phyloP scores from a whole-genome alignment of 768 basidiomycete genomes.

The Kwoniella shandongensis region DNA sequence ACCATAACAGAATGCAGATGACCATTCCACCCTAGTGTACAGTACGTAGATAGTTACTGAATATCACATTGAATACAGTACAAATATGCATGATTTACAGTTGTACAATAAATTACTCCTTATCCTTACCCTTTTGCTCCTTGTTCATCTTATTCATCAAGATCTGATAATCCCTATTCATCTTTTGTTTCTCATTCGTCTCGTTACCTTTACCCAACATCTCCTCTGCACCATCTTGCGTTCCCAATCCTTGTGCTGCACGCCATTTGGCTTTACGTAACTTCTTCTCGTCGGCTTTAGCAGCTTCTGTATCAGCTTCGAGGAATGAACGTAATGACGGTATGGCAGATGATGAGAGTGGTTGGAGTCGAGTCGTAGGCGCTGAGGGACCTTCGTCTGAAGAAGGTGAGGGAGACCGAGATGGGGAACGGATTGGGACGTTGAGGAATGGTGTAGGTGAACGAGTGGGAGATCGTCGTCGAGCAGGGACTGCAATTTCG shows the following conservation, averaged over 20 bases:
- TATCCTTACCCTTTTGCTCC: constrained; percentile 16
- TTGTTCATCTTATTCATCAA: constrained; percentile 43
- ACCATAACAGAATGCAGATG: constrained; percentile 1
- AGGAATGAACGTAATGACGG: constrained; percentile 82
- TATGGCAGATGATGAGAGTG: constrained; percentile 74
- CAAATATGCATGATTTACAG: too few species aligned
- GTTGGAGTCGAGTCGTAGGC: constrained; percentile 60
- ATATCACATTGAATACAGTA: too few species aligned
- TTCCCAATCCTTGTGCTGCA: constrained; percentile 46
- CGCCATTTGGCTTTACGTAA: constrained; percentile 66
- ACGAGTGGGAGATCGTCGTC: constrained; percentile 14
- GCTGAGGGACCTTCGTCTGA: constrained; percentile 23
- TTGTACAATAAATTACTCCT: too few species aligned
- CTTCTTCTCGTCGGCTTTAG: constrained; percentile 66
- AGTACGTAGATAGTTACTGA: too few species aligned
- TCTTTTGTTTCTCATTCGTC: constrained; percentile 34
- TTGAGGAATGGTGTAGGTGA: constrained; percentile 30
- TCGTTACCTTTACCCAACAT: constrained; percentile 18
- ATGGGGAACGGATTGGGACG: constrained; percentile 16
- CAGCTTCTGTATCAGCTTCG: constrained; percentile 69
- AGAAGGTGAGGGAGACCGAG: constrained; percentile 26
- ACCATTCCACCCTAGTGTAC: too few species aligned
- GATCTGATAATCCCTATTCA: constrained; percentile 39
- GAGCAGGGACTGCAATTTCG: neutral
- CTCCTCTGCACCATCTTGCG: constrained; percentile 41